Evolutionary conservation across 164 flowering plant genomes (phyloP).

Genomic region (Aristolochia contorta): DNA sequence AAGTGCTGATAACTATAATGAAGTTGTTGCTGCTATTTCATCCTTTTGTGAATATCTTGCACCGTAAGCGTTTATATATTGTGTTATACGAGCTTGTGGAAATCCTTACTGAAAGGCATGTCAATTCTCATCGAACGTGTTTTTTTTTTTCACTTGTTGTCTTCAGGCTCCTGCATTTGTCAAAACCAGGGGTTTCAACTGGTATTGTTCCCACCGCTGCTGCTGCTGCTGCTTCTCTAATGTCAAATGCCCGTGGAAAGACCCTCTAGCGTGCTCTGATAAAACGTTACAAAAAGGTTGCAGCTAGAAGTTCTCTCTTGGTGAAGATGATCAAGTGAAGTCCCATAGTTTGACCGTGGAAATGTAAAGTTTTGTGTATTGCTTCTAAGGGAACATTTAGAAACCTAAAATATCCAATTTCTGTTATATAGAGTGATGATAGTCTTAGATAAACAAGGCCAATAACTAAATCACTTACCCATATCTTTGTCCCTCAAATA

Average conservation of each 20-base stretch:
- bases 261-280: constrained; percentile 10
- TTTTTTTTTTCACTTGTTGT: not conserved
- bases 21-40: constrained; percentile 72
- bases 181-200: constrained; percentile 82
- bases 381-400: no score
- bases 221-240: constrained; percentile 91
- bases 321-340: no score
- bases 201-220: constrained; percentile 94
- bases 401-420: no score
- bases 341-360: no score
- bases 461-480: no score
- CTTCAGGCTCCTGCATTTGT: constrained; percentile 81
- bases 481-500: no score
- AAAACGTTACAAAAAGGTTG: no score
- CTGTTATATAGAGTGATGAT: no score
- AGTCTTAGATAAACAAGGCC: no score
- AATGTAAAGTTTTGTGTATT: no score
- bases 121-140: not conserved
- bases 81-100: not conserved
- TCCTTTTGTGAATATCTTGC: constrained; percentile 97
- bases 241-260: constrained; percentile 59
- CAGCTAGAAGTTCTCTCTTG: no score
- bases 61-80: constrained; percentile 47
- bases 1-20: constrained; percentile 65
- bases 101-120: no score